Evolutionary conservation across 2,329 filamentous ascomycete species (phyloP), one percentile per base, ranked within the genome.

Genomic region (Xylaria sp.): DNA sequence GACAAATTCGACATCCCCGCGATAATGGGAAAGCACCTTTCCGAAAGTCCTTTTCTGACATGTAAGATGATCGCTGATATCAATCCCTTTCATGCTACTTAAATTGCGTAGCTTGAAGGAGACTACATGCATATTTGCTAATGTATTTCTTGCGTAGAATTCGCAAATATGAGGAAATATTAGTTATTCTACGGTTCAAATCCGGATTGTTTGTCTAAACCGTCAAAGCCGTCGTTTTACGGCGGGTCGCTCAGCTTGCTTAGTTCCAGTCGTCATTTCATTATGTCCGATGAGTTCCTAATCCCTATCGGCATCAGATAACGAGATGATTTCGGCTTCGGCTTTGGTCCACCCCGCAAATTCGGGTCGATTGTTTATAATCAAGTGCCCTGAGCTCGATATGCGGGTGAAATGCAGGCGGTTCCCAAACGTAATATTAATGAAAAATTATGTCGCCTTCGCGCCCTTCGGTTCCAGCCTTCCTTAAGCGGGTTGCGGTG

Each of bases 401-500:
- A 49, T 54, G 23, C 40, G 43, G n/a, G 41, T n/a, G 21, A n/a
- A 47, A 43, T 59, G 55, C 49, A 51, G 25, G 25, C 33, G 47
- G 27, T 48, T 37, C 23, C 37, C 48, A 33, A 54, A 60, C 57
- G 57, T 63, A 63, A 60, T 63, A 53, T 13, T 57, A 60, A 59
- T 53, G 25, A 54, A 43, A 51, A 63, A 47, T 40, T 25, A 19
- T 31, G 10, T 17, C 41, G 31, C 43, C 44, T 46, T 25, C 33
- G 27, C 41, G 41, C 21, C n/a, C n/a, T n/a, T n/a, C n/a, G n/a
- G n/a, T 44, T 37, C 29, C 43, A 43, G 10, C 4, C 27, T 52
- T 38, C 23, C 29, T 35, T n/a, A 49, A 48, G 53, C 54, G 57
- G 61, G 15, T 29, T 46, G 15, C 25, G 52, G 52, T 46, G 46